phyloP scores from a whole-genome alignment of 208 protist genomes.

The Naegleria lovaniensis region DNA sequence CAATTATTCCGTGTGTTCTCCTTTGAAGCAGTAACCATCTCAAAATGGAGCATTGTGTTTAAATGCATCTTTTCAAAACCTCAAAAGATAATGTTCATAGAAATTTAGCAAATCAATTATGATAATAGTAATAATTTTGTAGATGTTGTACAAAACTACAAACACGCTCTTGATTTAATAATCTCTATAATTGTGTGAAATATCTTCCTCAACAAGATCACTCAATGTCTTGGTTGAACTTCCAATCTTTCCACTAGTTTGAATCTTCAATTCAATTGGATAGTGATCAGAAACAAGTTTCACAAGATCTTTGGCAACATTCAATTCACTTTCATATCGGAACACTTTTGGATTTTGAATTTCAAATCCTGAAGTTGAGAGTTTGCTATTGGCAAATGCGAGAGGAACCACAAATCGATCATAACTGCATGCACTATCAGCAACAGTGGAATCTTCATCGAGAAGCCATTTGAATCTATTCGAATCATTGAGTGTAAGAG shows the following conservation, averaged over 20 bases:
- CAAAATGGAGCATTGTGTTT: too few species aligned
- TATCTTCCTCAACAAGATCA: neutral
- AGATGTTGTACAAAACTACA: too few species aligned
- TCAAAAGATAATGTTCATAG: too few species aligned
- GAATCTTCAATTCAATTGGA: conserved; percentile 8
- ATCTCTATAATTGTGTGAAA: too few species aligned
- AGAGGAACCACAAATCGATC: neutral
- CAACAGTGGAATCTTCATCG: neutral
- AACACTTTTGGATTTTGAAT: neutral
- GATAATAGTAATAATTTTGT: too few species aligned
- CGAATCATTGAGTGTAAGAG: neutral
- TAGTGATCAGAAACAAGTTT: neutral
- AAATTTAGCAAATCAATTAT: too few species aligned
- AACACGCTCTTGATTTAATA: too few species aligned
- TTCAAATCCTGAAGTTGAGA: neutral
- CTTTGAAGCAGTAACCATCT: too few species aligned
- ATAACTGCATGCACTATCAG: neutral
- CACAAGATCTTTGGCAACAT: neutral
- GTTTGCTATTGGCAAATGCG: neutral
- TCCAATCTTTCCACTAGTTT: neutral
- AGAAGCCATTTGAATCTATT: neutral
- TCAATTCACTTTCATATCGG: neutral
- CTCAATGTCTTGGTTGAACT: neutral
- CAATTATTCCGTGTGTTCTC: too few species aligned
- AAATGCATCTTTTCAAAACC: too few species aligned